These are phyloP conservation scores for Amaranthus cruentus DNA, from an alignment of 148 eudicot species.

Conservation along the genomic window DNA sequence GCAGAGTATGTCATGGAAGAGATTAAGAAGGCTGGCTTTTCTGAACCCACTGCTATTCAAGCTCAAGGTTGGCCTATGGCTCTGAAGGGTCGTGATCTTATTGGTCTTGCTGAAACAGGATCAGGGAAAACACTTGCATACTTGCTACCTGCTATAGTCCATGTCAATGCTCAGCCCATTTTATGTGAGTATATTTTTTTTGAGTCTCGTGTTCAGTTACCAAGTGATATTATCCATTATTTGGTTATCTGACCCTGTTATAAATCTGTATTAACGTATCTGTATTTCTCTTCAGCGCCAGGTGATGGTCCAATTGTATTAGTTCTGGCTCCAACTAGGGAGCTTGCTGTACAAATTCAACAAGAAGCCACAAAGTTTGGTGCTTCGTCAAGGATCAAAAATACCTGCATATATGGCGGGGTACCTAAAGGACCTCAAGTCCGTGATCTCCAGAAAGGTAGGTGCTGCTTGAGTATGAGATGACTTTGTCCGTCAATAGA, in stretches of 20 bases:
- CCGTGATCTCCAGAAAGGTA: conserved; percentile 99
- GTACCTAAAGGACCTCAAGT: conserved; percentile 99
- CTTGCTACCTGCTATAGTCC: conserved; percentile 95
- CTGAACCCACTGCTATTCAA: conserved; percentile 97
- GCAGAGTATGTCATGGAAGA: conserved; percentile 93
- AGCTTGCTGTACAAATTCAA: conserved; percentile 97
- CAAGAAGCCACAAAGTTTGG: conserved; percentile 99
- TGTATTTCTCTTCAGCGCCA: conserved; percentile 32
- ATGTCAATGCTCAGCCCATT: conserved; percentile 97
- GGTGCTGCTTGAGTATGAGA: conserved; percentile 95
- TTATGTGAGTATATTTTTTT: conserved; percentile 48
- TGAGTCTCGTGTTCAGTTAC: neutral
- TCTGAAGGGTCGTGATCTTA: conserved; percentile 93
- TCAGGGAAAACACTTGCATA: conserved; percentile 99
- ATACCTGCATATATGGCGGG: conserved; percentile 99
- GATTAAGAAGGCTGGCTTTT: conserved; percentile 83
- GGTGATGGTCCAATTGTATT: conserved; percentile 99
- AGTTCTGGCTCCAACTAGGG: conserved; percentile 97
- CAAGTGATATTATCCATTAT: neutral
- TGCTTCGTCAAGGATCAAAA: conserved; percentile 92
- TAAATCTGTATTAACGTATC: conserved; percentile 14
- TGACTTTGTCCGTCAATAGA: conserved; percentile 64
- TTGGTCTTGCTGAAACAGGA: conserved; percentile 99
- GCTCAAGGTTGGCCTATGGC: conserved; percentile 99
- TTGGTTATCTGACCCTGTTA: neutral